Base-by-base conservation (phyloP, 108 stramenopile species). In the Stephanodiscus minutulus region DNA sequence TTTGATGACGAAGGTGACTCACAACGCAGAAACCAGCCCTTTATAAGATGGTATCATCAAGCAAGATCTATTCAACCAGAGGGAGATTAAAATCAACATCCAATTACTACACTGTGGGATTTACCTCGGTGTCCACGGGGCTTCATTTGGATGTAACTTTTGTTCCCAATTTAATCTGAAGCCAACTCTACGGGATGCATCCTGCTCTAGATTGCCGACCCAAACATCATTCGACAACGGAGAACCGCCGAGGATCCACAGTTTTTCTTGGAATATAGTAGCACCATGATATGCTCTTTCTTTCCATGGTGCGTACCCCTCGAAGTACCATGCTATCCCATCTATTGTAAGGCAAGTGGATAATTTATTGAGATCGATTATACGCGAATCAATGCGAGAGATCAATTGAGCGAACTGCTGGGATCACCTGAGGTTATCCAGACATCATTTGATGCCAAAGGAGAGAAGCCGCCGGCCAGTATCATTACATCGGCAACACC, bases 171-270 rank as follows among this genome's bases (percentile, higher is more conserved):
- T 22, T 0, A 82, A 48, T 37, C 25, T 72, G 76, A 77, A 73
- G 2, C 81, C 81, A 24, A 49, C 70, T 35, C 47, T 29, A 6
- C 39, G 22, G 15, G 64, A 50, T 0, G 48, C 28, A 73, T 81
- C 72, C 48, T 27, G 39, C 20, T 72, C 55, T 33, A 86, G 58
- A 24, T 49, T 68, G 0, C 85, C 85, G 15, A 46, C 53, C 92
- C 92, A 93, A 29, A 91, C 87, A 44, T 89, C 90, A 59, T 88
- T 93, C 18, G 72, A 78, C 12, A 93, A 82, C 17, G 92, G 92
- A 12, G 87, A 83, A 9, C 92, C 92, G 0, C 90, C 92, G 33
- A 93, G 55, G 22, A 93, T 72, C 61, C 64, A 87, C 17, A 87
- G 24, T 44, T 81, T 79, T 4, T 73, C 75, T 33, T 62, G 39